Evolutionary conservation across 768 basidiomycete species (phyloP).

Genomic region (Hygrocybe coccinea): DNA sequence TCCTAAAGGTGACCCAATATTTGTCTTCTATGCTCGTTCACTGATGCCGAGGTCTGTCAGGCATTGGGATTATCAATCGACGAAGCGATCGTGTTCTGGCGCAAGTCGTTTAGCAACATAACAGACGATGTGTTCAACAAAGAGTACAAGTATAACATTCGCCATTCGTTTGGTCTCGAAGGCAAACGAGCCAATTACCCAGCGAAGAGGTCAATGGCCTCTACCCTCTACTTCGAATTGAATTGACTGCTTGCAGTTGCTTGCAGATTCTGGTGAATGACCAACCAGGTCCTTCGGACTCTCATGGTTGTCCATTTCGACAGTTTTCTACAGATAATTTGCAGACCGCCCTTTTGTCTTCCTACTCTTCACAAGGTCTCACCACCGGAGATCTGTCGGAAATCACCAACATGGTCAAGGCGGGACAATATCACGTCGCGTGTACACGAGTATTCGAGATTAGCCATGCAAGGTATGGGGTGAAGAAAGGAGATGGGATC

Average conservation of each 20-base stretch:
- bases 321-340: slow-evolving; percentile 84
- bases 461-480: slow-evolving; percentile 66
- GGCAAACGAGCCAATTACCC: slow-evolving; percentile 93
- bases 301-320: slow-evolving; percentile 88
- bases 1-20: slow-evolving; percentile 70
- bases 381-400: slow-evolving; percentile 71
- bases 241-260: slow-evolving; percentile 53
- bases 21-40: slow-evolving; percentile 2
- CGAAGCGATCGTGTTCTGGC: slow-evolving; percentile 91
- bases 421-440: slow-evolving; percentile 85
- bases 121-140: slow-evolving; percentile 97
- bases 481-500: slow-evolving; percentile 86
- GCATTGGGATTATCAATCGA: slow-evolving; percentile 90
- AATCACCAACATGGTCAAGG: slow-evolving; percentile 73
- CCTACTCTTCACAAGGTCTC: slow-evolving; percentile 62
- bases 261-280: slow-evolving; percentile 74
- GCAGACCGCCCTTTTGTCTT: slow-evolving; percentile 64
- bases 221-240: slow-evolving; percentile 6
- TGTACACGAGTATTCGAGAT: slow-evolving; percentile 97
- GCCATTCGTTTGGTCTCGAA: slow-evolving; percentile 91
- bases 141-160: slow-evolving; percentile 94
- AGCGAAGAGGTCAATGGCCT: slow-evolving; percentile 66
- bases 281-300: slow-evolving; percentile 48
- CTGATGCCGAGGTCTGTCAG: slow-evolving; percentile 36
- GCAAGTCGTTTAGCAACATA: slow-evolving; percentile 68